Evolutionary conservation across 441 rosid genomes (phyloP), one percentile per base, ranked within the genome.

Genomic region (Gossypium laxum): DNA sequence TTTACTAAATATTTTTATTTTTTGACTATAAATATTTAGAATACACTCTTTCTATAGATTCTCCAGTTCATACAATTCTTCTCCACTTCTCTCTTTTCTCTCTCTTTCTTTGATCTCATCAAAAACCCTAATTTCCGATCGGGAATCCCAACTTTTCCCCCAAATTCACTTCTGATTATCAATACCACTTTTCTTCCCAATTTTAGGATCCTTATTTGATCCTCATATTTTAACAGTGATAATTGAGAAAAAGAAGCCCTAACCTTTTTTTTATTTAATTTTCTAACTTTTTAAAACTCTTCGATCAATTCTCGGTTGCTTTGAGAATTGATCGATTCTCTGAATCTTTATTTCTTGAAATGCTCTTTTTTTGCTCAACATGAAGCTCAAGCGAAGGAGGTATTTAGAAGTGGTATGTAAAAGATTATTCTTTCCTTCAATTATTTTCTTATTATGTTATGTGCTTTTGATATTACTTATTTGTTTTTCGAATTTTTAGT

Each of bases 371-470:
- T 82, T 79, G 75, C 24, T 71, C 79, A 77, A 71, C 70, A 94
- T 90, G 98, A 94, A 94, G 89, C 86, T 90, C 67, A 84, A 87
- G 77, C 73, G 86, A 69, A 79, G 92, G 87, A 88, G 92, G 85
- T 83, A 90, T 77, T 69, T 84, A 30, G 96, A 89, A 90, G 97
- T 90, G 86, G 98, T 94, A 30, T 82, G 91, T 78, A 15, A 17
- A 64, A 57, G 18, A 11, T 1, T 63, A 34, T 30, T 14, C 19
- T 3, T 14, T 60, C 22, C 38, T 51, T 18, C 61, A 32, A 38
- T 52, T 48, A 62, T 43, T 38, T 45, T 45, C 24, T 11, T 19
- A 32, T 21, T 17, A 0, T 64, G 26, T 38, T 21, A 45, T 58
- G 2, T 18, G 1, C 0, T 6, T 11, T 2, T 22, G 48, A 14